Conservation (phyloP, 2,329 filamentous ascomycete genomes). For the Clonostachys solani region DNA sequence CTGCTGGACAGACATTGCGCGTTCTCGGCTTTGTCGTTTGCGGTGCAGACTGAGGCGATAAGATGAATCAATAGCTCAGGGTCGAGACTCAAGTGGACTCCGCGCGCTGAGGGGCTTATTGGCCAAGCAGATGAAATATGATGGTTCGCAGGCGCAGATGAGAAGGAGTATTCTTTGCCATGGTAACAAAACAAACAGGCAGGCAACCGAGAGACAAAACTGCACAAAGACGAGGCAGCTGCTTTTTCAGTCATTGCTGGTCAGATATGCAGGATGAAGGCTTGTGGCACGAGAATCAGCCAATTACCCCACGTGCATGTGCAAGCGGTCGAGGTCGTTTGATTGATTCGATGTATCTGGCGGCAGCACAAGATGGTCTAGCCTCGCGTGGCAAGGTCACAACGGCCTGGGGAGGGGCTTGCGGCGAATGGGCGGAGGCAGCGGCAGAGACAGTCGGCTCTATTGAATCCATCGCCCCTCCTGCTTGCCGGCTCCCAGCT, state of each 20-base stretch:
- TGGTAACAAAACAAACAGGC: not conserved
- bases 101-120: too few relatives aligned
- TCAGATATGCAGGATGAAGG: too few relatives aligned
- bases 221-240: too few relatives aligned
- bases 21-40: too few relatives aligned
- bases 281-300: too few relatives aligned
- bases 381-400: not conserved
- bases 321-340: not conserved
- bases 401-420: slow-evolving; percentile 6
- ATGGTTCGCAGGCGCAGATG: too few relatives aligned
- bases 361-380: slow-evolving; percentile 4
- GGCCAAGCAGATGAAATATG: too few relatives aligned
- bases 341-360: not conserved
- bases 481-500: too few relatives aligned
- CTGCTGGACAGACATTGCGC: not conserved
- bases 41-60: too few relatives aligned
- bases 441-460: slow-evolving; percentile 18
- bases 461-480: not conserved
- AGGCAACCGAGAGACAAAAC: not conserved
- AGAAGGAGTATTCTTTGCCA: not conserved
- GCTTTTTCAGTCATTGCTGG: too few relatives aligned
- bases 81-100: too few relatives aligned
- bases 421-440: slow-evolving; percentile 8
- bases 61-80: too few relatives aligned
- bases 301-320: slow-evolving; percentile 1